Percentiles rank a stretch among this genome's conserved stretches.
Evolutionary conservation across 441 rosid genomes (phyloP).

Genomic region (Gossypium trilobum): DNA sequence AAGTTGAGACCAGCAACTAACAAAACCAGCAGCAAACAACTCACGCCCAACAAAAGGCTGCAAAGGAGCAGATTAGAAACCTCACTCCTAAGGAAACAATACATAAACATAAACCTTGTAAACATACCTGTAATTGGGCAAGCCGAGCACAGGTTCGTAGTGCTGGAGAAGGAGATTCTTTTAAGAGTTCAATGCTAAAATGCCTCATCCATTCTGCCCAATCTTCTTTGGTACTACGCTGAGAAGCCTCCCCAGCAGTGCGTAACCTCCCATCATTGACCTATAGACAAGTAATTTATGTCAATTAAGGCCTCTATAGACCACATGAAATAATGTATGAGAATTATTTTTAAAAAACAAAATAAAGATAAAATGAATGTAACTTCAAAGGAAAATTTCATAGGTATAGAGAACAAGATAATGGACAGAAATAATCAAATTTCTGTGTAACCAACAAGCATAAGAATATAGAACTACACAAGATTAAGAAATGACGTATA

Average conservation of each 20-base stretch:
- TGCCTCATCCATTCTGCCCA: conserved; percentile 99
- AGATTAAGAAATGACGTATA: background rate
- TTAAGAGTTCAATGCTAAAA: conserved; percentile 93
- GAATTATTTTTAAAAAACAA: conserved; percentile 7
- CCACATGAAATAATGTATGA: conserved; percentile 3
- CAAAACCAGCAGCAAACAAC: conserved; percentile 99
- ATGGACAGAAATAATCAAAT: background rate
- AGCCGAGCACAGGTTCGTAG: conserved; percentile 94
- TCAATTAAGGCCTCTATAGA: background rate
- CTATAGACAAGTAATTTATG: conserved; percentile 26
- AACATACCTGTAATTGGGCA: conserved; percentile 84
- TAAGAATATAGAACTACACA: background rate
- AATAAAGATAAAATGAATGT: conserved; percentile 5
- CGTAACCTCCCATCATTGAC: conserved; percentile 87
- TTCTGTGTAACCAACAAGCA: background rate
- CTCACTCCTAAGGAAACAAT: conserved; percentile 13
- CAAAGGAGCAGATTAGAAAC: conserved; percentile 28
- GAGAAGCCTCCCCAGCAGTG: conserved; percentile 99
- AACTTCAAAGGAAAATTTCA: conserved; percentile 2
- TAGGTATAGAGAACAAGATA: conserved; percentile 10
- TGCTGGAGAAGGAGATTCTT: conserved; percentile 99
- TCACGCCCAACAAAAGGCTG: conserved; percentile 99
- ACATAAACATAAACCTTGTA: conserved; percentile 14
- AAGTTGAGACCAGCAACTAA: conserved; percentile 98
- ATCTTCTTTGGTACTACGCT: conserved; percentile 97